phyloP scores from a whole-genome alignment of 805 yeast species.

The Candida saitoana region DNA sequence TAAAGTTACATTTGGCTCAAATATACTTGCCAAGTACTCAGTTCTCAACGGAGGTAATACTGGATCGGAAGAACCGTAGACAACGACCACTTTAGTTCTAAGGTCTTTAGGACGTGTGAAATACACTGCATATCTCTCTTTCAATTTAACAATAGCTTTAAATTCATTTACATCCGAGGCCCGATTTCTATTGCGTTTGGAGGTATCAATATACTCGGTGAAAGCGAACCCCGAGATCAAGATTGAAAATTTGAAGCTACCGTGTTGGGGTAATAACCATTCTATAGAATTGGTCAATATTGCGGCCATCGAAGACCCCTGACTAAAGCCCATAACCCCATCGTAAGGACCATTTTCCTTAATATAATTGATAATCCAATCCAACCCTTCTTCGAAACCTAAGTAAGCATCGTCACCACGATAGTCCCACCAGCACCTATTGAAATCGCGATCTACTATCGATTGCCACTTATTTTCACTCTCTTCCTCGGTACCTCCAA shows the following conservation, averaged over 20 bases:
- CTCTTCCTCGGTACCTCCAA: conserved; percentile 24
- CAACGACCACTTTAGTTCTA: conserved; percentile 22
- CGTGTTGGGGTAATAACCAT: conserved; percentile 19
- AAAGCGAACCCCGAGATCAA: conserved; percentile 36
- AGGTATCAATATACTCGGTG: conserved; percentile 19
- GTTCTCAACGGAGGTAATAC: conserved; percentile 32
- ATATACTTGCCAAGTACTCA: conserved; percentile 19
- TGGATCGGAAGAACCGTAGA: conserved; percentile 30
- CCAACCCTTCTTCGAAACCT: conserved; percentile 27
- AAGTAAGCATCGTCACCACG: conserved; percentile 15
- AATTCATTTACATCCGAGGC: conserved; percentile 23
- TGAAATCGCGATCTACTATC: conserved; percentile 23
- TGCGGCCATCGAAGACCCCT: conserved; percentile 40
- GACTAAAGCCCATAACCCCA: conserved; percentile 41
- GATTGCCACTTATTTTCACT: conserved; percentile 26
- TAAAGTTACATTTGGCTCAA: conserved; percentile 11
- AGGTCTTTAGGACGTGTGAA: conserved; percentile 14
- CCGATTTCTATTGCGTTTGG: conserved; percentile 11
- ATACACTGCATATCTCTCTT: conserved; percentile 16
- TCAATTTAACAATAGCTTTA: conserved; percentile 15
- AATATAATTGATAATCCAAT: conserved; percentile 24
- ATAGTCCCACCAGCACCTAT: conserved; percentile 38
- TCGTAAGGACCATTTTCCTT: conserved; percentile 37
- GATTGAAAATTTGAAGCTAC: conserved; percentile 24
- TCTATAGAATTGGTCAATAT: conserved; percentile 22